Percentiles rank a stretch among this genome's conserved stretches.
Conservation (phyloP, 345 rosid genomes). For the sweet orange (Citrus sinensis) region DVS_A1.0 CM039162.1:26060001-26060500, state of each 20-base stretch:
- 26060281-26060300: neutral
- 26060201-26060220: neutral
- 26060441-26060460: too few species aligned
- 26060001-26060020: too few species aligned
- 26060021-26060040: too few species aligned
- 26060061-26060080: too few species aligned
- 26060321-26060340: too few species aligned
- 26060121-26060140: too few species aligned
- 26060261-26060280: neutral
- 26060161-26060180: neutral
- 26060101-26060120: too few species aligned
- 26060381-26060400: neutral
- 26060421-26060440: too few species aligned
- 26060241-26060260: neutral
- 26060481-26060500: accelerated
- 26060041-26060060: too few species aligned
- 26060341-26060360: neutral
- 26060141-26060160: neutral
- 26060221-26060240: neutral
- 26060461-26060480: too few species aligned
- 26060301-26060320: neutral
- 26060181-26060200: neutral
- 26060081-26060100: too few species aligned
- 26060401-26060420: too few species aligned
- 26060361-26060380: neutral